These are phyloP conservation scores for Aegilops longissima DNA, from an alignment of 176 grass and related monocot genomes.

Conservation along the genomic window DNA sequence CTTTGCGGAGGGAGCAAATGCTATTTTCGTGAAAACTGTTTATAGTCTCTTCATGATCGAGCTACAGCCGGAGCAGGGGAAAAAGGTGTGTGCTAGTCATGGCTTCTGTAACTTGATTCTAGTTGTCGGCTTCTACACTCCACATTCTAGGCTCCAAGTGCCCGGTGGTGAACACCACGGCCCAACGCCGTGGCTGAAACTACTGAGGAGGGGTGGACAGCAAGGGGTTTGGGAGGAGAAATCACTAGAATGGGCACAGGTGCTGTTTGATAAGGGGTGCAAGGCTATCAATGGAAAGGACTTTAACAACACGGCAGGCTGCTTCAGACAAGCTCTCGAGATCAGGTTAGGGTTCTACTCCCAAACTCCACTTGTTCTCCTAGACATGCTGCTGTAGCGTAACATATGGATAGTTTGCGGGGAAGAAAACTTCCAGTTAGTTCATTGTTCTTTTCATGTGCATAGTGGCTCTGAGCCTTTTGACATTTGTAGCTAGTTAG, in stretches of 20 bases:
- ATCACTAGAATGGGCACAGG: neutral
- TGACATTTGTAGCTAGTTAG: no score
- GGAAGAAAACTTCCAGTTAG: no score
- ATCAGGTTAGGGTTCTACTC: neutral
- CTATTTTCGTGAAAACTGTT: neutral
- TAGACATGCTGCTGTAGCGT: neutral
- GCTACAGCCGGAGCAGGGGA: neutral
- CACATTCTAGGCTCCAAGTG: neutral
- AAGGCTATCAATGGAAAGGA: neutral
- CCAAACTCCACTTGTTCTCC: neutral
- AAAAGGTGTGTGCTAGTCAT: neutral
- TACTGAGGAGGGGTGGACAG: neutral
- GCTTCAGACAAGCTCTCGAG: neutral
- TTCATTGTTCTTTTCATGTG: no score
- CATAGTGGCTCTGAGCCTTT: no score
- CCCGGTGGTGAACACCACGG: neutral
- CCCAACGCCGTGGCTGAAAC: neutral
- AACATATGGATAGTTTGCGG: no score
- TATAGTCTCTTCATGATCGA: neutral
- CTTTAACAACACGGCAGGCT: neutral
- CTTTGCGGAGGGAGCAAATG: constrained; percentile 7
- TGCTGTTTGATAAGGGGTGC: neutral
- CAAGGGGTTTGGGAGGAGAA: neutral
- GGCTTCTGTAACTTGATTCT: neutral
- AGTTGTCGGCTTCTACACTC: neutral